Base-by-base conservation (phyloP, 305 asterid genomes). In the Stenogyne calaminthoides region DNA sequence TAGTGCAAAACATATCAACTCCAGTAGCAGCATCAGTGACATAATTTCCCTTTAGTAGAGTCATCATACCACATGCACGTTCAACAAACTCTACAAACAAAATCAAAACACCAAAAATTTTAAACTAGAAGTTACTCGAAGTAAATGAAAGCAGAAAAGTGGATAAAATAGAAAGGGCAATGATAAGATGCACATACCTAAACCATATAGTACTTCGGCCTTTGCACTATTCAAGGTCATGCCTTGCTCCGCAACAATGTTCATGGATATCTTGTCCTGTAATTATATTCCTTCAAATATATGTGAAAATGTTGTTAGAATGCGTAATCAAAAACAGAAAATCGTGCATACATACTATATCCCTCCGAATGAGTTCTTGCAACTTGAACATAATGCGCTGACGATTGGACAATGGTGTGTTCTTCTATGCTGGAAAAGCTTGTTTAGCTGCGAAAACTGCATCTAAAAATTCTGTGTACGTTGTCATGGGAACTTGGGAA, bases 381-480 rank as follows among this genome's bases (percentile, higher is more conserved):
- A 79, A 51, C 76, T 79, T 79, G 76, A 79, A 79, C 84, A 82
- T 76, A 40, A 82, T 75, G n/a, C 80, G 80, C 62, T 80, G 84
- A 12, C 86, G 82, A 65, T 80, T 70, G 10, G 80, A 62, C 64
- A 70, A 73, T n/a, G 85, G 81, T 15, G 85, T 81, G 39, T 60
- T 77, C 66, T 75, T 75, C 88, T 85, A 84, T 37, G 79, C 54
- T 29, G 81, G 81, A 71, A 79, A 84, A 37, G 86, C 84, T 72
- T 77, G 84, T 72, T 70, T 84, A 36, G 88, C 84, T n/a, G 88
- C 84, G 70, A 51, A 5, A 16, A 84, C 84, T 7, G 88, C 86
- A 47, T 81, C 81, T 77, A 72, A 75, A 71, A 81, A 75, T 79
- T 84, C 88, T 72, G 80, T 84, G 57, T 71, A 60, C 42, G 86